Evolutionary conservation across 139 green algal species (phyloP), one percentile per base, ranked within the genome.

Genomic region (Tetradesmus lagerheimii): DNA sequence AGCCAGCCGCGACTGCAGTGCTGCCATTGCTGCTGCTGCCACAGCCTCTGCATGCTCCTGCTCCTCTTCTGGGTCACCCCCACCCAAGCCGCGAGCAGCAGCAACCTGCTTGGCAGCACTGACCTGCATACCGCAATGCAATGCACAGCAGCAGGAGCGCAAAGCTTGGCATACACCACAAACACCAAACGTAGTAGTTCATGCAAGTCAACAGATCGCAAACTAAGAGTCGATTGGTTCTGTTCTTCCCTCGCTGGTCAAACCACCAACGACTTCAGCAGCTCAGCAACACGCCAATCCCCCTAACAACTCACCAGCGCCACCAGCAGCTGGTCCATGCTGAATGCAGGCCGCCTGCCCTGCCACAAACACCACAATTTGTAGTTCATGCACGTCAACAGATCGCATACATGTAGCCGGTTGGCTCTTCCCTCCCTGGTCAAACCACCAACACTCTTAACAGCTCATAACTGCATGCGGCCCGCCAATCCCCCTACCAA

Each of bases 61-160:
- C 85, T 89, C 85, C 12, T 45, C 67, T 4, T 89, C 85, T 23
- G 25, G 20, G 29, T 88, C 62, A 27, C 62, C 83, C 31, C 85
- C 85, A 37, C 85, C 85, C n/a, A 75, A 20, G 14, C 85, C 85
- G 2, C 53, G 85, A n/a, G 67, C 71, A 37, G 31, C 43, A 62
- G 85, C 85, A 53, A 89, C 85, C 5, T 81, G 67, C 66, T 89
- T 89, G n/a, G 85, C 85, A 71, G 85, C 85, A 43, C 14, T 18
- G 6, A 79, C 82, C 82, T 87, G 57, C 78, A 35, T 23, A 20
- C 0, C 8, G 39, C 27, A 37, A 27, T 1, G 57, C 67, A 39
- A 37, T 12, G 20, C 35, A 47, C 0, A 50, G 75, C 34, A 45
- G 15, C 14, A 43, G 35, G 29, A 80, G 35, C 20, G n/a, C 20